Evolutionary conservation across 2,329 filamentous ascomycete genomes (phyloP).

Genomic region (Calonectria pseudoreteaudii): DNA sequence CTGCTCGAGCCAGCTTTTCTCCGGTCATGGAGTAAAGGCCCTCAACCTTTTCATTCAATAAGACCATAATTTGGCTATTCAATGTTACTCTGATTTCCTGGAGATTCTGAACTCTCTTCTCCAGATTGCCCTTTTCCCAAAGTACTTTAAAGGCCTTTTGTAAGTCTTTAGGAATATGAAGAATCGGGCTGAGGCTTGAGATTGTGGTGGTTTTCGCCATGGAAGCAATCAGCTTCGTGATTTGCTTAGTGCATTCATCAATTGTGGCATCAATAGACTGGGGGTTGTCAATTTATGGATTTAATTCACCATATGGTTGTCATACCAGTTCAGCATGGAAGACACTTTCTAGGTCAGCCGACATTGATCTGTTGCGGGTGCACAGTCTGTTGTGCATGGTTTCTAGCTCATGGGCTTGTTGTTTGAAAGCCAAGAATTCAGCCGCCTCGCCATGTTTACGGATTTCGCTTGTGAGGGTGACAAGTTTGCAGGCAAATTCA

Average conservation of each 20-base stretch:
- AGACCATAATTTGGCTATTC: not conserved
- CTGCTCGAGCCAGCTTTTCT: not conserved
- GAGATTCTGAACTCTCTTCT: not conserved
- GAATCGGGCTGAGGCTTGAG: not conserved
- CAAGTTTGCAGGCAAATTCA: not conserved
- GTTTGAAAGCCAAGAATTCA: not conserved
- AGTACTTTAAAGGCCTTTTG: not conserved
- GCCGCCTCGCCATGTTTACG: not conserved
- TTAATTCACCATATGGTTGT: not conserved
- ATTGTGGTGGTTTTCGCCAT: not conserved
- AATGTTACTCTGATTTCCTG: not conserved
- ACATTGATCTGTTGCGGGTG: not conserved
- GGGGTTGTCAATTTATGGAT: not conserved
- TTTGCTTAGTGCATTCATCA: not conserved
- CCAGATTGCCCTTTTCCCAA: not conserved
- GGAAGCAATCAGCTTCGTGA: not conserved
- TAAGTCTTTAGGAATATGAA: not conserved
- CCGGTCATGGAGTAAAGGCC: not conserved
- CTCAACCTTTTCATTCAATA: not conserved
- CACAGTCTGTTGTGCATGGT: not conserved
- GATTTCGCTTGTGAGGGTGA: not conserved
- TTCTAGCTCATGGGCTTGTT: not conserved
- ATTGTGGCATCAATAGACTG: not conserved
- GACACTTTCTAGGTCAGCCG: not conserved
- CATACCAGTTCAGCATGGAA: not conserved